phyloP scores from a whole-genome alignment of 164 flowering plant species.

The Litsea cubeba region DNA sequence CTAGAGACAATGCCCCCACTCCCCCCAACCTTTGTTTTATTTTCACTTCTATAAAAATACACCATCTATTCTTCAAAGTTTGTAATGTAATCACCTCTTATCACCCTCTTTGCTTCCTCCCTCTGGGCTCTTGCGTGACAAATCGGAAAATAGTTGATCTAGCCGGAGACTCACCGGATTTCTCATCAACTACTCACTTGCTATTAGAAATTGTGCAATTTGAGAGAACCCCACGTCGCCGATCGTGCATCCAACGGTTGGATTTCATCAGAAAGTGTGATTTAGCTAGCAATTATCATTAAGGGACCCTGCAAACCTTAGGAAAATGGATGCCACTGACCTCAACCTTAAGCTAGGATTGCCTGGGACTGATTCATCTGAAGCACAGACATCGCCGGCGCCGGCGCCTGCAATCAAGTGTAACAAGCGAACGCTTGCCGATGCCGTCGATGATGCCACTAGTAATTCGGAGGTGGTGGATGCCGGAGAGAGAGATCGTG shows the following conservation, averaged over 20 bases:
- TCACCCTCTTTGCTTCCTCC: background rate
- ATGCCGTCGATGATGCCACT: conserved; percentile 16
- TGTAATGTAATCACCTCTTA: background rate
- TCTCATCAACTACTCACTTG: background rate
- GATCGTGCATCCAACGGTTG: background rate
- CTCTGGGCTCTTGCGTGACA: background rate
- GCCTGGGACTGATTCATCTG: conserved; percentile 36
- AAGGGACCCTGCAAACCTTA: background rate
- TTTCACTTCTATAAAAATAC: conserved; percentile 1
- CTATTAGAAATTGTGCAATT: background rate
- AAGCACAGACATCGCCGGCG: conserved; percentile 14
- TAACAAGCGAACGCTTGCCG: conserved; percentile 38
- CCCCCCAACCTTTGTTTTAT: too few species aligned
- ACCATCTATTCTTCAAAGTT: background rate
- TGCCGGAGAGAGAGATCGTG: conserved; percentile 9
- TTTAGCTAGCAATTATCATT: background rate
- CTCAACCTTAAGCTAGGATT: conserved; percentile 53
- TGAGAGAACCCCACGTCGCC: background rate
- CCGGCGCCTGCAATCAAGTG: background rate
- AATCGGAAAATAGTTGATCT: background rate
- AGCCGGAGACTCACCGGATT: background rate
- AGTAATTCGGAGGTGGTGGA: background rate
- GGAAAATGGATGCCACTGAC: conserved; percentile 27
- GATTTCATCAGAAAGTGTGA: background rate
- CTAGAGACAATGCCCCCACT: background rate